phyloP scores from a whole-genome alignment of 2,329 filamentous ascomycete species.

The Zymoseptoria brevis region DNA sequence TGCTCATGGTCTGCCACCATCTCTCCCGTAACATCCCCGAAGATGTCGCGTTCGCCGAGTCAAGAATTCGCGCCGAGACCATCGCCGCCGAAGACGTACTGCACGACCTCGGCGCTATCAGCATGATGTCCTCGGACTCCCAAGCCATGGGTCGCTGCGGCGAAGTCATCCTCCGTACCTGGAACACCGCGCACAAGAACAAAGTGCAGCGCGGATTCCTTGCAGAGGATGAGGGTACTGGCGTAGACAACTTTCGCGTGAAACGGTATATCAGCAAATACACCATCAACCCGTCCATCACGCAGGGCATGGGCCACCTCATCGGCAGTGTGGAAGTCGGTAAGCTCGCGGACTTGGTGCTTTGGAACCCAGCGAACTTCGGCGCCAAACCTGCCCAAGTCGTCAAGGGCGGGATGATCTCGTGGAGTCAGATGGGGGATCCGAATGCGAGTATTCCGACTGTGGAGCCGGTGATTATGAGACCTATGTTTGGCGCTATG shows the following conservation, averaged over 20 bases:
- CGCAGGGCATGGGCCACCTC: conserved; percentile 82
- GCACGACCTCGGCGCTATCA: conserved; percentile 89
- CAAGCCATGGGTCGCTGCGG: conserved; percentile 96
- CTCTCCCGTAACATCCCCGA: conserved; percentile 87
- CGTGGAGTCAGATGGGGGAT: conserved; percentile 67
- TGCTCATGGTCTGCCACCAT: conserved; percentile 98
- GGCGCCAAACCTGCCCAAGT: conserved; percentile 76
- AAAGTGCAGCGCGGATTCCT: conserved; percentile 73
- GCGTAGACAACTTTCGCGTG: conserved; percentile 82
- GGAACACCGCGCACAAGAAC: conserved; percentile 98
- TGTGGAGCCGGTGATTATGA: conserved; percentile 72
- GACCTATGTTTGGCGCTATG: conserved; percentile 76
- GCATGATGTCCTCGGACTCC: conserved; percentile 93
- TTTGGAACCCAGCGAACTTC: conserved; percentile 82
- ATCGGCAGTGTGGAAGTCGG: conserved; percentile 82
- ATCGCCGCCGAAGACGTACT: conserved; percentile 95
- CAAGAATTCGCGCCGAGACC: conserved; percentile 87
- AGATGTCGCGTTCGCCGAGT: conserved; percentile 92
- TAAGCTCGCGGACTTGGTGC: conserved; percentile 79
- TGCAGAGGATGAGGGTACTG: conserved; percentile 68
- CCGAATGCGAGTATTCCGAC: conserved; percentile 65
- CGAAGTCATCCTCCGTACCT: conserved; percentile 85
- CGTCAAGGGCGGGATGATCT: conserved; percentile 81
- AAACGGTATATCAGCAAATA: conserved; percentile 94
- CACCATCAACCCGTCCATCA: conserved; percentile 85